A percentile compares a stretch with the other conserved stretches of the same genome.
Evolutionary conservation across 2,329 filamentous ascomycete species (phyloP).

Genomic region (Talaromyces funiculosus): DNA sequence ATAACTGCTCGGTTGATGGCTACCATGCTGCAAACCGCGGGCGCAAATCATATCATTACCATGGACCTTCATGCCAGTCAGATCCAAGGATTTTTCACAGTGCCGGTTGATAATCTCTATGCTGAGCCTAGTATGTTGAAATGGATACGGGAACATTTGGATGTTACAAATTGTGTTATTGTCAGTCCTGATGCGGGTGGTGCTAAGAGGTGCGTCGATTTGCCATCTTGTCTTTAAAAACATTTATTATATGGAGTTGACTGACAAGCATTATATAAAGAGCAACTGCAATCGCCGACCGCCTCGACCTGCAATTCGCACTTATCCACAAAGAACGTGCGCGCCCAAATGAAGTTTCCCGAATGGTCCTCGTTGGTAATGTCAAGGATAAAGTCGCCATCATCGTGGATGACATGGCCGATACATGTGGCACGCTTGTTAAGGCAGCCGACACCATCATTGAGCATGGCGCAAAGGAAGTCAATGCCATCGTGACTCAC

Average conservation of each 20-base stretch:
- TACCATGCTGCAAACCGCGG: conserved; percentile 94
- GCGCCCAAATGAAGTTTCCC: conserved; percentile 81
- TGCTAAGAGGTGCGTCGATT: conserved; percentile 65
- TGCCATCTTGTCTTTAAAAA: not conserved
- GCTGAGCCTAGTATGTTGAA: conserved; percentile 86
- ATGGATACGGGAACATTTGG: conserved; percentile 84
- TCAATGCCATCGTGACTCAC: conserved; percentile 92
- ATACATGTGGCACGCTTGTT: conserved; percentile 81
- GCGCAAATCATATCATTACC: conserved; percentile 88
- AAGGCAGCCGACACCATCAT: conserved; percentile 89
- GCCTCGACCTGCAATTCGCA: conserved; percentile 82
- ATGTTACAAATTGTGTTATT: conserved; percentile 79
- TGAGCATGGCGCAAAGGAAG: conserved; percentile 76
- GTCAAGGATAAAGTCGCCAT: conserved; percentile 89
- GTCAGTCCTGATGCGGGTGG: conserved; percentile 93
- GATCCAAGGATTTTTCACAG: conserved; percentile 94
- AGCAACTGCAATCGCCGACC: conserved; percentile 88
- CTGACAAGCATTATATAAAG: conserved; percentile 31
- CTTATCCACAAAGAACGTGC: conserved; percentile 96
- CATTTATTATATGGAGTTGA: not conserved
- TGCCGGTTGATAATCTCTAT: conserved; percentile 75
- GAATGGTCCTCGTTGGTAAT: conserved; percentile 94
- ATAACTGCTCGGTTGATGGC: conserved; percentile 95
- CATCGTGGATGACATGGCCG: conserved; percentile 96
- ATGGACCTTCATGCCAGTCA: conserved; percentile 94